These are phyloP conservation scores for Trametes sp. DNA, from an alignment of 1,284 basidiomycete species.

Conservation along the genomic window DNA sequence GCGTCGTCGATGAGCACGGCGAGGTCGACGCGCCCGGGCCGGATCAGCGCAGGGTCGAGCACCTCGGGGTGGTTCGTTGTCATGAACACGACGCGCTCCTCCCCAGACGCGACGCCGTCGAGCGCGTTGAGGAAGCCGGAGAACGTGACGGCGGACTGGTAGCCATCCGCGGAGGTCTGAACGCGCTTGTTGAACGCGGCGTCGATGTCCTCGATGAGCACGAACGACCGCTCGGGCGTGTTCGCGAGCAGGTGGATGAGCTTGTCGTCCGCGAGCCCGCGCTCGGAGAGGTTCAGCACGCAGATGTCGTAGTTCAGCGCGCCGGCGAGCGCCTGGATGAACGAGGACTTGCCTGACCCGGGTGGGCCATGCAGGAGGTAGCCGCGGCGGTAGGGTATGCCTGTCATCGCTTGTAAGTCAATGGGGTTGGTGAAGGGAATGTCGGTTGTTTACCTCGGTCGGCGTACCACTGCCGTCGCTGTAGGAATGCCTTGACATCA, in stretches of 20 bases:
- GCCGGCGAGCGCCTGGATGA: conserved; percentile 97
- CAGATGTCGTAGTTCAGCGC: conserved; percentile 95
- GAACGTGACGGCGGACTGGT: conserved; percentile 95
- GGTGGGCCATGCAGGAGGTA: conserved; percentile 97
- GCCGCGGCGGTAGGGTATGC: conserved; percentile 96
- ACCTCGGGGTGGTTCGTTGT: conserved; percentile 95
- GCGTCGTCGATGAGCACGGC: conserved; percentile 90
- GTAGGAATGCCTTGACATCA: conserved; percentile 87
- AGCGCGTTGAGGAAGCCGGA: conserved; percentile 97
- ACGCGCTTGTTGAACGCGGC: conserved; percentile 96
- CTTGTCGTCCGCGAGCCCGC: conserved; percentile 97
- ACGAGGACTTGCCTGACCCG: conserved; percentile 98
- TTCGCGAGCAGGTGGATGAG: conserved; percentile 94
- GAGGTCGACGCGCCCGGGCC: conserved; percentile 94
- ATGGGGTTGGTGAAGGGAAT: conserved; percentile 13
- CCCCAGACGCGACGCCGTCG: conserved; percentile 96
- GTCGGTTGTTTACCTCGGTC: conserved; percentile 76
- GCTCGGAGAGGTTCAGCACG: conserved; percentile 94
- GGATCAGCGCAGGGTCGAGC: conserved; percentile 91
- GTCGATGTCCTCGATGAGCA: conserved; percentile 97
- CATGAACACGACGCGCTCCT: conserved; percentile 98
- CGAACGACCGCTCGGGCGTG: conserved; percentile 90
- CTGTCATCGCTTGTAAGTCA: conserved; percentile 52
- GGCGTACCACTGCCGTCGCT: conserved; percentile 92
- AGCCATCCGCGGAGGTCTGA: conserved; percentile 90